Percentiles rank a stretch among this genome's conserved stretches.
Evolutionary conservation across 257 asterid species (phyloP).

Genomic region (Solanum bulbocastanum): DNA sequence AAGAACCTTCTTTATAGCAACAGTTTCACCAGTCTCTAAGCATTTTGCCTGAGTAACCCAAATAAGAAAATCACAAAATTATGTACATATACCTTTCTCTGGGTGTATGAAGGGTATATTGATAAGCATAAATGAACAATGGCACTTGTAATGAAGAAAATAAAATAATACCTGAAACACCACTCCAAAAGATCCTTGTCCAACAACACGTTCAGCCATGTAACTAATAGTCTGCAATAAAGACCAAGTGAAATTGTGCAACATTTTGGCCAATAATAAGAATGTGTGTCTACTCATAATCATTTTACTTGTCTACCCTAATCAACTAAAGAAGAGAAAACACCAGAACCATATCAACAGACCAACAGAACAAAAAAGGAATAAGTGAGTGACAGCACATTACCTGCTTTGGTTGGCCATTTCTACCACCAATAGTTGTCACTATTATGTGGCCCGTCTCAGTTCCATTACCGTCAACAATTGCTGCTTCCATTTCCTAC

Average conservation of each 20-base stretch:
- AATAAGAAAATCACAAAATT: slow-evolving; percentile 9
- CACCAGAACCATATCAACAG: not conserved
- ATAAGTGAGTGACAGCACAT: not conserved
- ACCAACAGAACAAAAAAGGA: not conserved
- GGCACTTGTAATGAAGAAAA: slow-evolving; percentile 1
- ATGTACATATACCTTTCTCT: not conserved
- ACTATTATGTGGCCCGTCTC: slow-evolving; percentile 97
- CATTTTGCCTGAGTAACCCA: slow-evolving; percentile 72
- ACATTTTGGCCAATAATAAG: not conserved
- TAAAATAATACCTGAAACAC: slow-evolving; percentile 63
- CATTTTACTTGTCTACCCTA: not conserved
- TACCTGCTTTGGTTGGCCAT: slow-evolving; percentile 96
- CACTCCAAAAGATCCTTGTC: slow-evolving; percentile 91
- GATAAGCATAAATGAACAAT: not conserved
- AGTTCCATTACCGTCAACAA: slow-evolving; percentile 87
- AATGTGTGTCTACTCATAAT: not conserved
- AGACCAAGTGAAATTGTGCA: not conserved
- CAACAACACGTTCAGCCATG: slow-evolving; percentile 91
- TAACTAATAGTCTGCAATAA: slow-evolving; percentile 68
- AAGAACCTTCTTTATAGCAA: slow-evolving; percentile 92
- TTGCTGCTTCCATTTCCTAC: slow-evolving; percentile 74
- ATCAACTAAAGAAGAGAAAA: not conserved
- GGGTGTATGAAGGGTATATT: not conserved
- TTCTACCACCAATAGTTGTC: slow-evolving; percentile 79
- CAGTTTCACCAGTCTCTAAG: slow-evolving; percentile 87